A percentile compares a stretch with the other conserved stretches of the same genome.
Conservation (phyloP, 2,329 filamentous ascomycete genomes). For the Claviceps purpurea region DNA sequence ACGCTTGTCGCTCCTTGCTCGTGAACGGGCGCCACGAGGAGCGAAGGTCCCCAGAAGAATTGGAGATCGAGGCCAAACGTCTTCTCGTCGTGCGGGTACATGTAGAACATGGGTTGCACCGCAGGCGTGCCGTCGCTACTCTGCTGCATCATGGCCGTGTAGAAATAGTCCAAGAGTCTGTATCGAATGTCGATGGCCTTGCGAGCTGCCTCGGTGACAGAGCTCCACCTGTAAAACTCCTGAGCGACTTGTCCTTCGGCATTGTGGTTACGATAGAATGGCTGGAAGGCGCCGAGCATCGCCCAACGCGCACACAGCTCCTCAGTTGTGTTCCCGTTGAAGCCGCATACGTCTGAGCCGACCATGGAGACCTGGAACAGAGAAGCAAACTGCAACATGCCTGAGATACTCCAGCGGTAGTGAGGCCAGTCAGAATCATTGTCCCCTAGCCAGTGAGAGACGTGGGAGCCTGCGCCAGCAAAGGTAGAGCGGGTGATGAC, state of each 20-base stretch:
- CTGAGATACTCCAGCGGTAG: conserved; percentile 44
- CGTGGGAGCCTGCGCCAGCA: conserved; percentile 52
- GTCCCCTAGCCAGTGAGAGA: conserved; percentile 46
- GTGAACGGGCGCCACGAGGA: conserved; percentile 32
- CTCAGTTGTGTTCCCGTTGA: conserved; percentile 47
- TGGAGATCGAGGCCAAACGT: conserved; percentile 30
- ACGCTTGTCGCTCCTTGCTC: conserved; percentile 27
- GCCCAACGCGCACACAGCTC: conserved; percentile 54
- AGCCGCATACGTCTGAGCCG: conserved; percentile 67
- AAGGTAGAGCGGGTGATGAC: conserved; percentile 68
- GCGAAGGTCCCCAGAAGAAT: conserved; percentile 30
- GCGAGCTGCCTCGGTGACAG: conserved; percentile 46
- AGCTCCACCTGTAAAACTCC: conserved; percentile 54
- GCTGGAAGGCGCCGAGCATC: conserved; percentile 49
- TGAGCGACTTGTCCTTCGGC: conserved; percentile 30
- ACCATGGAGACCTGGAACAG: conserved; percentile 58
- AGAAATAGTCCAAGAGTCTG: conserved; percentile 59
- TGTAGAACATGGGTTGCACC: conserved; percentile 55
- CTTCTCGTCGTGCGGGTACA: conserved; percentile 40
- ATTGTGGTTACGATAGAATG: conserved; percentile 58
- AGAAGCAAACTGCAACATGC: conserved; percentile 46
- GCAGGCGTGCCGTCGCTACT: conserved; percentile 44
- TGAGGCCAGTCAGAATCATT: conserved; percentile 36
- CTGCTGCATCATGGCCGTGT: conserved; percentile 54
- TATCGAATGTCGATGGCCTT: conserved; percentile 58